These are phyloP conservation scores for Fusarium kyushuense DNA, from an alignment of 2,329 filamentous ascomycete genomes.

Conservation along the genomic window DNA sequence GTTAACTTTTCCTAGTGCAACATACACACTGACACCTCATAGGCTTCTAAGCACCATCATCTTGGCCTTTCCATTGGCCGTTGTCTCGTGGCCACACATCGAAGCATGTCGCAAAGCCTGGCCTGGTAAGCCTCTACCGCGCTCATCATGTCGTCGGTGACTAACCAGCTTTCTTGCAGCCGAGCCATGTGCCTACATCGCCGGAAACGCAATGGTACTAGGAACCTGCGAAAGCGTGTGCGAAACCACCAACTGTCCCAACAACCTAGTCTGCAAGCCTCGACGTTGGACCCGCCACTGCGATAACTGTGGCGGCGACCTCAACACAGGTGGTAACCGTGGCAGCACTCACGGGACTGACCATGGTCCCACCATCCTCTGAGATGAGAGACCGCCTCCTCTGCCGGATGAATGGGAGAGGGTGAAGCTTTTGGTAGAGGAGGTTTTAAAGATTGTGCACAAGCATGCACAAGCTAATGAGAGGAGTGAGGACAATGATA, in stretches of 20 bases:
- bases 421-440: background rate
- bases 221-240: constrained; percentile 4
- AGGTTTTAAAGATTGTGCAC: background rate
- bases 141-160: rapidly evolving
- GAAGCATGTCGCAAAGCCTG: constrained; percentile 1
- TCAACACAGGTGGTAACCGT: background rate
- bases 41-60: background rate
- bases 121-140: background rate
- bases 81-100: background rate
- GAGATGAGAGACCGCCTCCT: background rate
- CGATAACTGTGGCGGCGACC: background rate
- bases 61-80: background rate
- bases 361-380: constrained; percentile 2
- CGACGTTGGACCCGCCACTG: background rate
- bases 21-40: rapidly evolving
- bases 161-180: background rate
- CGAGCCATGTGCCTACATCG: background rate
- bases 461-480: background rate
- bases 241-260: background rate
- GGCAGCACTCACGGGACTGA: background rate
- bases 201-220: background rate
- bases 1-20: background rate
- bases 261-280: background rate
- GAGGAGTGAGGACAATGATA: background rate
- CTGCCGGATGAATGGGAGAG: background rate